Base-by-base conservation (phyloP, 176 grass and related monocot species). In the Cenchrus fungigraminus region DNA sequence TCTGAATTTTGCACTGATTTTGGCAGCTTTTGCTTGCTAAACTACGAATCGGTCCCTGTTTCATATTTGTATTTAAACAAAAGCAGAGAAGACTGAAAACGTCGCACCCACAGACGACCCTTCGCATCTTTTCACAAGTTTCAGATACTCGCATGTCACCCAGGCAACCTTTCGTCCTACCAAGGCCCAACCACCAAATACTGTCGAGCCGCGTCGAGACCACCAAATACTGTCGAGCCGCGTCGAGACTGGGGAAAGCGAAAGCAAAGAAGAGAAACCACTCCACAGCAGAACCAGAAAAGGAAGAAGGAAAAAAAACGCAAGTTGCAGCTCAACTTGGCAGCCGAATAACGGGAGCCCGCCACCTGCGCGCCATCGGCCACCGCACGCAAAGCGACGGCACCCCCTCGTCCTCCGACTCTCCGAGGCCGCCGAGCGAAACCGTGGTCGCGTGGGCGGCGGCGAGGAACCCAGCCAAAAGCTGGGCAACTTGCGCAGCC, bases 321-420 rank as follows among this genome's bases (percentile, higher is more conserved):
- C 89, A 83, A 55, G 50, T 63, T 83, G 80, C 60, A 16, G 46
- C 15, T 25, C 83, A 59, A 58, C 71, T 90, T 78, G 57, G 49
- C 47, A 37, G 57, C 59, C 28, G 59, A 68, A 34, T 84, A 53
- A 62, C 25, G 68, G 69, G 85, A 84, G 20, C 20, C 52, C 29
- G 88, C 67, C 88, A 65, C 78, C 56, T 46, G 58, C 12, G 46
- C 60, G 25, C 20, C 4, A 12, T 5, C 37, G 37, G 45, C 45
- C 45, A 9, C 72, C 16, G 70, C 85, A 81, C 69, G 78, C 44
- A 31, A 74, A 84, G 59, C 81, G 66, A 77, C 79, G 62, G 77
- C 77, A 15, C 45, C 70, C 70, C 15, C 20, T 20, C 47, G 22
- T 44, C 40, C 56, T 13, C 3, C 32, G 65, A 13, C 3, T n/a